These are phyloP conservation scores for Gaultheria prostrata DNA, from an alignment of 148 eudicot species.

Conservation along the genomic window DNA sequence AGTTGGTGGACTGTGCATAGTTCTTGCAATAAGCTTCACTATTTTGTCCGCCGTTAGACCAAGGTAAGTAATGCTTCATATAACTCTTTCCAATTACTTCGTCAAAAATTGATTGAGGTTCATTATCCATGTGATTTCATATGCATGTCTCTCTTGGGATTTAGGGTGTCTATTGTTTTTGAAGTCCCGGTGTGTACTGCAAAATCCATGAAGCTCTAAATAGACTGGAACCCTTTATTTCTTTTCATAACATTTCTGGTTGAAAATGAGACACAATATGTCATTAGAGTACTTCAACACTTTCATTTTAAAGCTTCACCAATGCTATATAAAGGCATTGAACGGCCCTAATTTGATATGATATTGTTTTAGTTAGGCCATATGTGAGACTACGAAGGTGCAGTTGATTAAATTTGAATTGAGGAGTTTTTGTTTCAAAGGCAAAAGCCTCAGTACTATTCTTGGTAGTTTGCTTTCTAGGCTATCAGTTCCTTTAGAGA, in stretches of 20 bases:
- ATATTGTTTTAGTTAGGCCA: not conserved
- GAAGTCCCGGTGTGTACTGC: not conserved
- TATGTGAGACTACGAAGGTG: not conserved
- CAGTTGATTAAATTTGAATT: too few species aligned
- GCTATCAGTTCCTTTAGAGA: too few species aligned
- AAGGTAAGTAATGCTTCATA: constrained; percentile 38
- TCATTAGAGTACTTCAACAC: too few species aligned
- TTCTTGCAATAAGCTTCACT: constrained; percentile 54
- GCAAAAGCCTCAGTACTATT: too few species aligned
- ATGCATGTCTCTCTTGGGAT: not conserved
- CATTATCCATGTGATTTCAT: constrained; percentile 4
- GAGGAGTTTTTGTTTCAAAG: too few species aligned
- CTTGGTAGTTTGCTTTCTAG: too few species aligned
- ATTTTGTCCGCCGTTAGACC: constrained; percentile 59
- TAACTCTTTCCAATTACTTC: not conserved
- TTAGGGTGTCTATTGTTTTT: not conserved
- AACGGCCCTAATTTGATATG: not conserved
- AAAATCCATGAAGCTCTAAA: not conserved
- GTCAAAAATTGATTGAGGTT: not conserved
- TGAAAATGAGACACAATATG: not conserved
- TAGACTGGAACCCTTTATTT: not conserved
- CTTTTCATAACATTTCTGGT: not conserved
- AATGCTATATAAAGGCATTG: not conserved
- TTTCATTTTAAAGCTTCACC: not conserved
- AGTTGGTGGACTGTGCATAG: constrained; percentile 58